Evolutionary conservation across 805 yeast species (phyloP).

Genomic region (Suhomyces pyralidae): DNA sequence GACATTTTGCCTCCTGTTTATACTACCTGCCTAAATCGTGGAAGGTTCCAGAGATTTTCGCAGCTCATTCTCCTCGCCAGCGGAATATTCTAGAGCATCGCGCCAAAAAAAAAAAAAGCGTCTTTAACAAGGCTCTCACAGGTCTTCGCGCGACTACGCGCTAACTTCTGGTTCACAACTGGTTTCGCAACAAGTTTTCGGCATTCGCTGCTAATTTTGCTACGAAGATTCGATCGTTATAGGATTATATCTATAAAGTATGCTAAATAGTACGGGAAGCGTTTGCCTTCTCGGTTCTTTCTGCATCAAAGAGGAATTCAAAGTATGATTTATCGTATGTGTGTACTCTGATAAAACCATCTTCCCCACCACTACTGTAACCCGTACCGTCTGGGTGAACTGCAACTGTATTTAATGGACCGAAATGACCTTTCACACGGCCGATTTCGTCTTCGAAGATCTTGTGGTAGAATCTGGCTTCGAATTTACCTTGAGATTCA

Average conservation of each 20-base stretch:
- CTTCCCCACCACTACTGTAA: constrained; percentile 98
- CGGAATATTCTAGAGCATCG: constrained; percentile 2
- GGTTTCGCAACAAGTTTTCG: too few species aligned
- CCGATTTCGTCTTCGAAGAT: constrained; percentile 95
- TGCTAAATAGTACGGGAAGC: constrained; percentile 22
- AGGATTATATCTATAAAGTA: neutral
- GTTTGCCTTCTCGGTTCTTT: constrained; percentile 60
- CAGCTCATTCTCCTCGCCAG: neutral
- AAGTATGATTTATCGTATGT: constrained; percentile 88
- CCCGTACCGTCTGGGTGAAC: constrained; percentile 92
- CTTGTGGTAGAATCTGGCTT: constrained; percentile 94
- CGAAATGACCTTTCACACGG: constrained; percentile 97
- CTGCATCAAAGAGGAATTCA: constrained; percentile 85
- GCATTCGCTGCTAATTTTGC: too few species aligned
- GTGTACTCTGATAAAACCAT: constrained; percentile 94
- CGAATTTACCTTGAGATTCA: constrained; percentile 91
- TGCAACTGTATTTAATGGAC: constrained; percentile 93
- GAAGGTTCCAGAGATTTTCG: constrained; percentile 4
- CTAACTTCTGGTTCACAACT: neutral
- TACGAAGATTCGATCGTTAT: neutral
- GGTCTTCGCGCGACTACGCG: neutral
- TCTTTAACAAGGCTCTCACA: neutral
- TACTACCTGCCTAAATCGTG: neutral
- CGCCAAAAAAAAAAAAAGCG: neutral
- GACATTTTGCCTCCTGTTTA: neutral